These are phyloP conservation scores for Tolypocladium pustulatum DNA, from an alignment of 2,329 filamentous ascomycete species.

Conservation along the genomic window DNA sequence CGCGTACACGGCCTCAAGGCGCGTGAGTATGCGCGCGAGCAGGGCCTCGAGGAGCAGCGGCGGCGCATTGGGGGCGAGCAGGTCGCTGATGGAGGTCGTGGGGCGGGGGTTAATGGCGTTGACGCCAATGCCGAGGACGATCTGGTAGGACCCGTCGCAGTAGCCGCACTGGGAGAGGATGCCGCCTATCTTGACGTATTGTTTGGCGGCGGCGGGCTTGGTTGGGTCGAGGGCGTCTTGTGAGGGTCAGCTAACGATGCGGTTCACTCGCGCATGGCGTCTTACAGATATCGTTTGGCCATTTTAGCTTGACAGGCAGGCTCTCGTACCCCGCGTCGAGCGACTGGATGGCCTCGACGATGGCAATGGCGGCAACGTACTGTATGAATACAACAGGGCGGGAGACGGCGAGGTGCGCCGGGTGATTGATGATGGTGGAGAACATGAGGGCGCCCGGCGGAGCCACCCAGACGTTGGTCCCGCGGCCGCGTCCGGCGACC, in stretches of 20 bases:
- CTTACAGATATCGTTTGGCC: slow-evolving; percentile 89
- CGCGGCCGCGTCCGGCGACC: slow-evolving; percentile 77
- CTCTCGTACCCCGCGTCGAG: slow-evolving; percentile 69
- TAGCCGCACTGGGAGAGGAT: slow-evolving; percentile 88
- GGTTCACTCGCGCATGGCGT: not conserved
- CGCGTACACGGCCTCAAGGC: slow-evolving; percentile 67
- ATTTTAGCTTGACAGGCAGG: slow-evolving; percentile 80
- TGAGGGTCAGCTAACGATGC: not conserved
- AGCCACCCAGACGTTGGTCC: slow-evolving; percentile 89
- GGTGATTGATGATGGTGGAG: slow-evolving; percentile 79
- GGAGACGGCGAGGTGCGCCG: slow-evolving; percentile 56
- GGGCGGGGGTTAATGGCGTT: slow-evolving; percentile 78
- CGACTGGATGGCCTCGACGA: slow-evolving; percentile 69
- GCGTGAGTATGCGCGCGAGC: slow-evolving; percentile 67
- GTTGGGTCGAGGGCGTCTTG: slow-evolving; percentile 56
- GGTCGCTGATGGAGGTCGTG: slow-evolving; percentile 73
- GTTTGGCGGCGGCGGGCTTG: slow-evolving; percentile 31
- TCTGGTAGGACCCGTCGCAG: slow-evolving; percentile 64
- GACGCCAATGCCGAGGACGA: slow-evolving; percentile 77
- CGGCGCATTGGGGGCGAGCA: slow-evolving; percentile 42
- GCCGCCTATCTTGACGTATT: slow-evolving; percentile 83
- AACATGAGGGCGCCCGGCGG: slow-evolving; percentile 80
- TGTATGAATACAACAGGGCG: slow-evolving; percentile 89
- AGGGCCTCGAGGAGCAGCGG: slow-evolving; percentile 68
- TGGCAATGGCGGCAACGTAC: slow-evolving; percentile 82